These are phyloP conservation scores for Nadsonia starkeyi-henricii DNA, from an alignment of 1,139 yeast species.

Conservation along the genomic window DNA sequence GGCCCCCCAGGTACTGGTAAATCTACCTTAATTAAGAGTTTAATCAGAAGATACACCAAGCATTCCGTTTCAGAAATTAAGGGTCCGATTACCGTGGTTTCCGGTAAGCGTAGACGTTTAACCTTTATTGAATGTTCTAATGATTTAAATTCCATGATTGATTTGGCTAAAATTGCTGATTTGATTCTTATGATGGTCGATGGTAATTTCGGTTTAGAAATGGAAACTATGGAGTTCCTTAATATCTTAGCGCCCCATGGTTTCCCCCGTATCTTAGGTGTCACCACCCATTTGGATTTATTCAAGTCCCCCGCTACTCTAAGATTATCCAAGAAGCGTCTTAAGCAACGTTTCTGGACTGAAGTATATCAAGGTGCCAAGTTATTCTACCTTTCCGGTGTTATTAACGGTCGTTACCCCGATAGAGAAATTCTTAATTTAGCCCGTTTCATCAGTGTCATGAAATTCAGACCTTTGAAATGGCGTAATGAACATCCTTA, in stretches of 20 bases:
- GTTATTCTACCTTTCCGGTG: constrained; percentile 87
- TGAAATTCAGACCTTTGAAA: constrained; percentile 94
- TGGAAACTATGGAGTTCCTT: constrained; percentile 98
- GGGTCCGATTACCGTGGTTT: constrained; percentile 96
- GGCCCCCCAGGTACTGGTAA: constrained; percentile 99
- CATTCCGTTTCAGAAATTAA: constrained; percentile 72
- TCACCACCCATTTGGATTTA: constrained; percentile 88
- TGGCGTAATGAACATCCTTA: constrained; percentile 99
- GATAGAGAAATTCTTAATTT: constrained; percentile 89
- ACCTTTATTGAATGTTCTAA: constrained; percentile 89
- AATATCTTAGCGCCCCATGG: constrained; percentile 97
- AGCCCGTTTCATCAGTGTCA: constrained; percentile 84
- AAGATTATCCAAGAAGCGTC: constrained; percentile 80
- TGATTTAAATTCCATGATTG: constrained; percentile 91
- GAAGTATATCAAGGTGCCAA: constrained; percentile 98
- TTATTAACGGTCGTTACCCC: constrained; percentile 92
- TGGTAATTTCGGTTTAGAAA: constrained; percentile 96
- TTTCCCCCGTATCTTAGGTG: constrained; percentile 94
- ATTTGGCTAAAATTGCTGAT: constrained; percentile 91
- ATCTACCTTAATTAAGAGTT: constrained; percentile 79
- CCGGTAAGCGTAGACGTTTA: constrained; percentile 85
- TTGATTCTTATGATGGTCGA: constrained; percentile 78
- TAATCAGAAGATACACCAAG: constrained; percentile 81
- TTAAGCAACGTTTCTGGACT: constrained; percentile 95
- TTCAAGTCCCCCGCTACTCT: constrained; percentile 83